Evolutionary conservation across 208 protist genomes (phyloP), one percentile per base, ranked within the genome.

Genomic region (Zelonia costaricensis): DNA sequence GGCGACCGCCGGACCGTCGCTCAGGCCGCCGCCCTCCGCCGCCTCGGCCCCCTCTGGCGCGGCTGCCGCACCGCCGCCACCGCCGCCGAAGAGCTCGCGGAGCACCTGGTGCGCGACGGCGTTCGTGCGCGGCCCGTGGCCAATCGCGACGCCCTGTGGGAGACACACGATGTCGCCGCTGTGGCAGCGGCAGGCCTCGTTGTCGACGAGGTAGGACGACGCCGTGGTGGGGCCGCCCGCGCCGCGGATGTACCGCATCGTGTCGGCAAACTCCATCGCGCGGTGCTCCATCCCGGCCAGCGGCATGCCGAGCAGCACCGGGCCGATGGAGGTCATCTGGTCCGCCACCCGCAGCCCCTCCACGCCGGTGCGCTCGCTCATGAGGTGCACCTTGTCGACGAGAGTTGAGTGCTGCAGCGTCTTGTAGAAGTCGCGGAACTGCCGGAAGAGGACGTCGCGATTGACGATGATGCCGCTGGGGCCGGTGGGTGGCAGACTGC

Each of bases 351-450:
- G 86, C 45, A 97, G 55, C 31, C 76, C 52, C 40, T 97, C 91
- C 16, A 94, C 64, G 1, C 69, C 64, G 31, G 79, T 61, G 13
- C 86, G 76, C 72, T 97, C 88, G 18, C 82, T 60, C 91, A 97
- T 95, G 27, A 97, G 62, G 74, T 97, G 88, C 15, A 97, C 76
- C 64, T 95, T 93, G 69, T 97, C 91, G 22, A 97, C 84, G 15
- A 97, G 58, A 10, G 84, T 82, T 22, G 75, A 92, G 55, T 93
- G 88, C 74, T 94, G 88, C 7, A 97, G 80, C 4, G 80, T 91
- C 27, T 75, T 76, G 76, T 95, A 95, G 49, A 95, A 93, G 67
- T 94, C 91, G 25, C 91, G 81, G 49, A 97, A 97, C 54, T 97
- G 91, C 40, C 84, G 79, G 48, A 84, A 78, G 30, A 97, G 84